Evolutionary conservation across 805 yeast genomes (phyloP).

Genomic region (Candida dajiaensis): DNA sequence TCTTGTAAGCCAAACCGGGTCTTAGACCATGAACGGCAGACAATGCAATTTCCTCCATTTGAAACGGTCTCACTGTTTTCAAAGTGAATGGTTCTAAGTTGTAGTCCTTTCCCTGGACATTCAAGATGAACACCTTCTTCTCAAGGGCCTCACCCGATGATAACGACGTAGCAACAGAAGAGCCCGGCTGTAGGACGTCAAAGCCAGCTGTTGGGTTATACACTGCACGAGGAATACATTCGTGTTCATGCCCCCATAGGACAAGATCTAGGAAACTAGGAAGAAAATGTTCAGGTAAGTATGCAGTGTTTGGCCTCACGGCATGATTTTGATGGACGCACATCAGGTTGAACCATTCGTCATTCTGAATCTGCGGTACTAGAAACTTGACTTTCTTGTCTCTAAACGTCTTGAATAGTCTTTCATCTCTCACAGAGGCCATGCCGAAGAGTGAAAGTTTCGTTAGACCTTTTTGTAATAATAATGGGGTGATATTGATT

Average conservation of each 20-base stretch:
- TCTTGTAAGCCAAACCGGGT: constrained; percentile 56
- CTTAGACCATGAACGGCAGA: constrained; percentile 44
- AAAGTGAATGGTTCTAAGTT: constrained; percentile 56
- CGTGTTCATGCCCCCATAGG: constrained; percentile 98
- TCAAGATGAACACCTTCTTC: constrained; percentile 70
- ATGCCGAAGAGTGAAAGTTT: constrained; percentile 84
- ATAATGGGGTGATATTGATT: constrained; percentile 66
- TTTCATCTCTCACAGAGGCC: constrained; percentile 84
- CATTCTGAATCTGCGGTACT: constrained; percentile 52
- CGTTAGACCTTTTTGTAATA: constrained; percentile 78
- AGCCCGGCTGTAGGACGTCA: constrained; percentile 85
- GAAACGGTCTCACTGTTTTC: constrained; percentile 76
- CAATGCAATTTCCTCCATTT: constrained; percentile 60
- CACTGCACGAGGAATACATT: constrained; percentile 70
- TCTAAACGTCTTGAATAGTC: constrained; percentile 75
- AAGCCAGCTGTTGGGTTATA: constrained; percentile 53
- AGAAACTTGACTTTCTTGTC: constrained; percentile 76
- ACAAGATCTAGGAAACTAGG: constrained; percentile 81
- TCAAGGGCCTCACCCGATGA: constrained; percentile 76
- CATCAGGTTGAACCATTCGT: constrained; percentile 78
- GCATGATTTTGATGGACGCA: constrained; percentile 91
- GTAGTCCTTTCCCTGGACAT: constrained; percentile 52
- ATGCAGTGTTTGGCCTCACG: constrained; percentile 72
- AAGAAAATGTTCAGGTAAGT: constrained; percentile 76
- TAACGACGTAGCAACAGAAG: constrained; percentile 87